phyloP scores from a whole-genome alignment of 2,329 filamentous ascomycete species.

The Colletotrichum tanaceti region DNA sequence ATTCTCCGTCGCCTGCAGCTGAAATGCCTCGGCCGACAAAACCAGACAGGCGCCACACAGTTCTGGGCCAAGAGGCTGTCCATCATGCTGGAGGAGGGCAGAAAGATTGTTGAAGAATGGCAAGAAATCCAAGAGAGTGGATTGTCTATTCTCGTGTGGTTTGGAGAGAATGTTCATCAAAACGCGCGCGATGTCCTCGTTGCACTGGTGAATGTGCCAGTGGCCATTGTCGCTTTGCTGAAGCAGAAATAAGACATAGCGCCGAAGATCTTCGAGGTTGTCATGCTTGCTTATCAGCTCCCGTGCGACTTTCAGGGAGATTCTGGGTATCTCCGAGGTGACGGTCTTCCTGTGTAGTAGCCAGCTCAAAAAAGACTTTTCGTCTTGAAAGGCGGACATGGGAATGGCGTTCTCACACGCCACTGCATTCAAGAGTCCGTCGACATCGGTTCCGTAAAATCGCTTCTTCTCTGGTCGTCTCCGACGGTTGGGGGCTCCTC shows the following conservation, averaged over 20 bases:
- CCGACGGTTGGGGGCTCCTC: slow-evolving; percentile 20
- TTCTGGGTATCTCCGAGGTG: not conserved
- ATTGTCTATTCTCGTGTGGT: not conserved
- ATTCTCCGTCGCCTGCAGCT: slow-evolving; percentile 13
- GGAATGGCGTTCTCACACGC: slow-evolving; percentile 49
- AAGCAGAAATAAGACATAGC: slow-evolving; percentile 3
- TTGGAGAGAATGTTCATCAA: slow-evolving; percentile 1
- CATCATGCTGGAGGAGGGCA: slow-evolving; percentile 47
- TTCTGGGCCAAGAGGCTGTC: slow-evolving; percentile 43
- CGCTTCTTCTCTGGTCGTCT: not conserved
- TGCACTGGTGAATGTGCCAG: not conserved
- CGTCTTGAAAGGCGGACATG: slow-evolving; percentile 44
- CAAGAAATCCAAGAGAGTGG: slow-evolving; percentile 46
- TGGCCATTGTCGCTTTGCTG: slow-evolving; percentile 4
- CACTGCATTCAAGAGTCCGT: slow-evolving; percentile 12
- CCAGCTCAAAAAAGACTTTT: slow-evolving; percentile 52
- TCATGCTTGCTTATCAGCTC: not conserved
- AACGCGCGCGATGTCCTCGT: slow-evolving; percentile 8
- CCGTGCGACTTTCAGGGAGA: not conserved
- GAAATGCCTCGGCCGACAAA: slow-evolving; percentile 46
- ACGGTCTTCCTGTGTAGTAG: slow-evolving; percentile 46
- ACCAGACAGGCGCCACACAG: slow-evolving; percentile 49
- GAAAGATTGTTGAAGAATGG: slow-evolving; percentile 56
- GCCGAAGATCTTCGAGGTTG: slow-evolving; percentile 5
- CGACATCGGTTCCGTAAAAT: not conserved